Evolutionary conservation across 345 rosid genomes (phyloP), one percentile per base, ranked within the genome.

Genomic region (Dovyalis caffra): DNA sequence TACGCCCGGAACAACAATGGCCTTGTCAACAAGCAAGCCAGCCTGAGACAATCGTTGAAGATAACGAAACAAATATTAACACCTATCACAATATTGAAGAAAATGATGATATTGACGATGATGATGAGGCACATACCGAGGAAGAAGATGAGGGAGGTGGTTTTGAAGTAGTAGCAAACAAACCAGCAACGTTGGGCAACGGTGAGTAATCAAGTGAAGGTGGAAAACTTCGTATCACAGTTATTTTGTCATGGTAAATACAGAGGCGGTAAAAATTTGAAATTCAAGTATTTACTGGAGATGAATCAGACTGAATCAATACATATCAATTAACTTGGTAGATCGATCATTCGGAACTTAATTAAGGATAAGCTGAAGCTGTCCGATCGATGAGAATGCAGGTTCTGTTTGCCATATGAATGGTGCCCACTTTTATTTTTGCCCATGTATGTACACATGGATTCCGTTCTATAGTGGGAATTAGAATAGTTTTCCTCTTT

Each of bases 381-480:
- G 61, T 8, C 61, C 61, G 26, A 56, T 23, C 61, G 32, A 34
- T 3, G 64, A 57, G 66, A 21, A 49, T 45, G 23, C 58, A 25
- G 28, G 35, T 68, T 43, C 60, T n/a, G 15, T 26, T 23, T 56
- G 61, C 61, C 28, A 23, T 56, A 23, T 23, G 61, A 56, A 9
- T 1, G 61, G 61, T 56, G 12, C 32, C 49, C 21, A 15, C 66
- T 56, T 25, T 35, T 35, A 51, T 28, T 56, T 37, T 35, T 20
- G 43, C 66, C 71, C 71, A 74, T 57, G 28, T 56, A 9, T 56
- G 61, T 80, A 75, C 76, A 72, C 76, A 67, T 77, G 85, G 77
- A 73, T 25, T 79, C 80, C 78, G 79, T 75, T 77, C 68, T 47
- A 51, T 73, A 75, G 77, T 68, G 82, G 66, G 61, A 34, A 49